Base-by-base conservation (phyloP, 768 basidiomycete genomes). In the Crepidotus variabilis region DNA sequence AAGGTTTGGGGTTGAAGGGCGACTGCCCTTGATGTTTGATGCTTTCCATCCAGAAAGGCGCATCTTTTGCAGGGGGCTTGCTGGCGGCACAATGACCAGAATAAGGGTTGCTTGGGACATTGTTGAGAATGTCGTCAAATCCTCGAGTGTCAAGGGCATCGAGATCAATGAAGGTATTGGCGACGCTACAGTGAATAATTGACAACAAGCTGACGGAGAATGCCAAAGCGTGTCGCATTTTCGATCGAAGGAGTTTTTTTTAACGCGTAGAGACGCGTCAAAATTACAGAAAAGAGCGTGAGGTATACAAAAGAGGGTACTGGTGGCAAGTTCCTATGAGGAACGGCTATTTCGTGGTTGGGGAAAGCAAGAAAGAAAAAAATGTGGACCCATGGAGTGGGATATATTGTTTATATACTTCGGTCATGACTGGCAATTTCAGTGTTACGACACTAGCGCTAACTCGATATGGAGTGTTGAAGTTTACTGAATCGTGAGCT, bases 1-100 rank as follows among this genome's bases (percentile, higher is more conserved):
- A 65, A 3, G 84, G 75, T 63, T 83, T 70, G 2, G 82, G 61
- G 63, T 88, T 85, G 70, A 82, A 87, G 2, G 90, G 81, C 2
- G 90, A 74, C 24, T 73, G 81, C 23, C 87, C 89, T 67, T 86
- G 88, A 63, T 91, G 90, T 55, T 78, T 83, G 63, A 92, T 89
- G 51, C 61, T 82, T 65, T 90, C 74, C 63, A 89, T 67, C 90
- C 90, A 92, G 66, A 81, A 91, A 0, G 85, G 78, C 51, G 83
- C 84, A 14, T 65, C 67, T 23, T 83, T n/a, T 6, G 16, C 47
- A 14, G 47, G 21, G 6, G 22, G 20, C 39, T 43, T 43, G 39
- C 39, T 43, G 18, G 39, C 14, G 13, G 39, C 2, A 11, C 39
- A 43, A 43, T 20, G 13, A 5, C 11, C 39, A 20, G 39, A 16